Conservation (phyloP, 148 eudicot genomes). For the Rhododendron henanense region DNA sequence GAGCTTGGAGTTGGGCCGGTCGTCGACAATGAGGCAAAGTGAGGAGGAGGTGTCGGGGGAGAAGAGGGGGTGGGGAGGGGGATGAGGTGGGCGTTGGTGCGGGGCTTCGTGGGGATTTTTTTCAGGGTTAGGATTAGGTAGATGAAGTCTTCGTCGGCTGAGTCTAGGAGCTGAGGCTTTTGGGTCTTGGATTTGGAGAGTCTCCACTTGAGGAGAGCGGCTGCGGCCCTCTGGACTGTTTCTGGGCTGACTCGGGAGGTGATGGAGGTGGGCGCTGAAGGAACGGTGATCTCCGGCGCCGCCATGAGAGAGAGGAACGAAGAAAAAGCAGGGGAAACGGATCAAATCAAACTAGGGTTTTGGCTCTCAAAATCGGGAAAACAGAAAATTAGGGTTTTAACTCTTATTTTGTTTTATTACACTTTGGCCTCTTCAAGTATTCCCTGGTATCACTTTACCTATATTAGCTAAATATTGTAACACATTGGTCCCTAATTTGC, state of each 20-base stretch:
- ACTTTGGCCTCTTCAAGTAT: too few species aligned
- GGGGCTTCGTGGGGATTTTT: constrained; percentile 50
- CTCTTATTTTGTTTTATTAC: too few species aligned
- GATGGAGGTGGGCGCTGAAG: neutral
- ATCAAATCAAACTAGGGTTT: neutral
- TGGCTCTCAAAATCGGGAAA: neutral
- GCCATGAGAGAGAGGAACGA: neutral
- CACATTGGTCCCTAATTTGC: too few species aligned
- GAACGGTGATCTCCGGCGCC: neutral
- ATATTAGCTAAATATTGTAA: too few species aligned
- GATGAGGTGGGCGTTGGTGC: constrained; percentile 49
- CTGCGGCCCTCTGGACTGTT: constrained; percentile 16
- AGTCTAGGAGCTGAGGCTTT: constrained; percentile 34
- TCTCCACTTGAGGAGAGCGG: constrained; percentile 58
- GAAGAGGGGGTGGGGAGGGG: constrained; percentile 57
- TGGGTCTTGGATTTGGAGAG: constrained; percentile 17
- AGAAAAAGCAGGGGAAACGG: neutral
- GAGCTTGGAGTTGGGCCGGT: constrained; percentile 26
- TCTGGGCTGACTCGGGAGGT: neutral
- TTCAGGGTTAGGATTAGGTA: constrained; percentile 68
- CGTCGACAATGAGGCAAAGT: constrained; percentile 45
- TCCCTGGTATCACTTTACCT: too few species aligned
- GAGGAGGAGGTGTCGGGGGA: neutral
- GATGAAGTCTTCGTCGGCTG: constrained; percentile 45
- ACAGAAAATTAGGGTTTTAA: too few species aligned